Base-by-base conservation (phyloP, 169 alveolate species). In the Toxoplasma gondii region DNA sequence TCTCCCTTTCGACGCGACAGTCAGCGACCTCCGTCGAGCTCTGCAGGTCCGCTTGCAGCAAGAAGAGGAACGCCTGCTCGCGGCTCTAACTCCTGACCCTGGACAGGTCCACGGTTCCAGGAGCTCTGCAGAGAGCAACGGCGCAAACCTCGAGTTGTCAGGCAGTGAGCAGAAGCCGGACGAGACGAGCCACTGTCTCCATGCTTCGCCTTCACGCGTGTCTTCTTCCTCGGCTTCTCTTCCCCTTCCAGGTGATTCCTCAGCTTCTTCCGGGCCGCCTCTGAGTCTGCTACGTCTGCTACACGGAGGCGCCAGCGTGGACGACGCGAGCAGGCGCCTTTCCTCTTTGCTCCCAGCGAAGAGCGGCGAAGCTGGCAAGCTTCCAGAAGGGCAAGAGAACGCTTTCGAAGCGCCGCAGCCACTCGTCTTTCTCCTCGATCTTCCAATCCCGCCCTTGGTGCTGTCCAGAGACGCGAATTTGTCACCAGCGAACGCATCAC, bases 381-480 rank as follows among this genome's bases (percentile, higher is more conserved):
- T 4, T 4, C 58, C 12, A 12, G 58, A 12, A 49, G 74, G n/a
- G 74, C 9, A 19, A 31, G 84, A 16, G 44, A 31, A 41, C 7
- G 49, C 12, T n/a, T n/a, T n/a, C 44, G 49, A n/a, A 36, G 49
- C n/a, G 67, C 90, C 90, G 67, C 34, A 82, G 67, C 38, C 41
- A 24, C 90, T 82, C 7, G 67, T 82, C 39, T 43, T 82, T 27
- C 90, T 82, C 41, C 90, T 82, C 12, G 90, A 82, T 38, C 54
- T 82, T 10, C 90, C 90, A 7, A 38, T 44, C 41, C 90, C 90
- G 38, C 90, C 90, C 19, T n/a, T 78, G 74, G 74, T 64, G 74
- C 29, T 64, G 74, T 31, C 74, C 34, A 27, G 7, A 64, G 74
- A 27, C 74, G 34, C 74, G 58, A 49, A 4, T 49, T 49, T 12